These are phyloP conservation scores for Marasmius fiardii DNA, from an alignment of 1,284 basidiomycete species.

Conservation along the genomic window DNA sequence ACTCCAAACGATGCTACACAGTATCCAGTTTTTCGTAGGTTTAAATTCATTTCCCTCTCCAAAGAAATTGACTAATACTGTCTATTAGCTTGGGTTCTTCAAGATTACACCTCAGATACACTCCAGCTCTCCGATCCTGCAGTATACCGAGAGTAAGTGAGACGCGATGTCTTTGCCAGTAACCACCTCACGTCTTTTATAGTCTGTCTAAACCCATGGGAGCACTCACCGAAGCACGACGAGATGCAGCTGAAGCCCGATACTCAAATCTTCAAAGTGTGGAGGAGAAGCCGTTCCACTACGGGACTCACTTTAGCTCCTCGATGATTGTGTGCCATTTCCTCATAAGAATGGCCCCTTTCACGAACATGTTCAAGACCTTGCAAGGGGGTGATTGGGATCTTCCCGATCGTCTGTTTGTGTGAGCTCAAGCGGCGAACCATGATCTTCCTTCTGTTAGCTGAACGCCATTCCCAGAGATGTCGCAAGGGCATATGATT, in stretches of 20 bases:
- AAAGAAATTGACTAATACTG: background rate
- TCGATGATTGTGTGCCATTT: constrained; percentile 98
- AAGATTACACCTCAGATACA: constrained; percentile 77
- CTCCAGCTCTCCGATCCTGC: constrained; percentile 68
- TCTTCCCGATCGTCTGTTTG: constrained; percentile 91
- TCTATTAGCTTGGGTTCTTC: constrained; percentile 75
- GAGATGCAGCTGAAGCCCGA: constrained; percentile 70
- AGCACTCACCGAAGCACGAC: constrained; percentile 73
- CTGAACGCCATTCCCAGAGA: constrained; percentile 42
- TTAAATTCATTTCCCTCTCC: constrained; percentile 1
- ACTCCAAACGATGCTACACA: constrained; percentile 94
- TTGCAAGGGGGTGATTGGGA: constrained; percentile 95
- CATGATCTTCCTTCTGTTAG: background rate
- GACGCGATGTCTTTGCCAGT: background rate
- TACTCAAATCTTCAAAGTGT: constrained; percentile 81
- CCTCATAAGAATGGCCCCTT: constrained; percentile 87
- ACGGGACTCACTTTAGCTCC: constrained; percentile 94
- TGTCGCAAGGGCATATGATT: constrained; percentile 76
- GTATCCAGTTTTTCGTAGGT: constrained; percentile 90
- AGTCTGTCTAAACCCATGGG: constrained; percentile 91
- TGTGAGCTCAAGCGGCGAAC: constrained; percentile 32
- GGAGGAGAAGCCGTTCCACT: constrained; percentile 86
- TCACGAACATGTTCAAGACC: constrained; percentile 90
- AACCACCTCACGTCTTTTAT: constrained; percentile 9
- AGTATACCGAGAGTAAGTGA: constrained; percentile 75